phyloP scores from a whole-genome alignment of 129 eudicot species.

The Centaurea solstitialis region DNA sequence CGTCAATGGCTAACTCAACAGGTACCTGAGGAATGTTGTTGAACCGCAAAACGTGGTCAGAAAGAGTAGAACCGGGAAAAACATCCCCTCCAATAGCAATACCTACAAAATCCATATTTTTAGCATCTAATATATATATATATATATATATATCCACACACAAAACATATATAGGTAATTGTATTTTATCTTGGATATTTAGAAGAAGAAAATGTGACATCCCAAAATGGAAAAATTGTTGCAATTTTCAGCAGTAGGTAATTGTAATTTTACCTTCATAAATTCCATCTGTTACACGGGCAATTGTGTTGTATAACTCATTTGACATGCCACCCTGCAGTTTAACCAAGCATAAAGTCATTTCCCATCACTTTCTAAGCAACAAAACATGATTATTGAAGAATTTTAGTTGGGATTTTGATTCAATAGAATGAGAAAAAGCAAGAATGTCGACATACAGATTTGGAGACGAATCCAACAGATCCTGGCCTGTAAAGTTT shows the following conservation, averaged over 20 bases:
- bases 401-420: neutral
- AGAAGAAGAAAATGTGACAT: neutral
- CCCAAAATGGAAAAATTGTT: neutral
- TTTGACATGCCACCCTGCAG: conserved; percentile 98
- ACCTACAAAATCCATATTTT: conserved; percentile 38
- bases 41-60: conserved; percentile 90
- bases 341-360: conserved; percentile 19
- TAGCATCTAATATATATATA: neutral
- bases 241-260: neutral
- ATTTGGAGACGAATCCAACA: conserved; percentile 97
- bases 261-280: conserved; percentile 62
- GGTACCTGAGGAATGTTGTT: conserved; percentile 97
- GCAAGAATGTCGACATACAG: conserved; percentile 51
- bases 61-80: conserved; percentile 95
- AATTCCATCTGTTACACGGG: conserved; percentile 93
- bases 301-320: conserved; percentile 86
- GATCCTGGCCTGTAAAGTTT: conserved; percentile 98
- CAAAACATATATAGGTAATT: neutral
- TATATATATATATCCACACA: neutral
- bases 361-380: conserved; percentile 6
- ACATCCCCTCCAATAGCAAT: conserved; percentile 99
- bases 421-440: neutral
- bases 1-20: neutral
- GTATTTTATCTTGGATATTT: neutral
- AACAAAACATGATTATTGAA: neutral